Evolutionary conservation across 1,139 yeast species (phyloP).

Genomic region (Yamadazyma blattariae): DNA sequence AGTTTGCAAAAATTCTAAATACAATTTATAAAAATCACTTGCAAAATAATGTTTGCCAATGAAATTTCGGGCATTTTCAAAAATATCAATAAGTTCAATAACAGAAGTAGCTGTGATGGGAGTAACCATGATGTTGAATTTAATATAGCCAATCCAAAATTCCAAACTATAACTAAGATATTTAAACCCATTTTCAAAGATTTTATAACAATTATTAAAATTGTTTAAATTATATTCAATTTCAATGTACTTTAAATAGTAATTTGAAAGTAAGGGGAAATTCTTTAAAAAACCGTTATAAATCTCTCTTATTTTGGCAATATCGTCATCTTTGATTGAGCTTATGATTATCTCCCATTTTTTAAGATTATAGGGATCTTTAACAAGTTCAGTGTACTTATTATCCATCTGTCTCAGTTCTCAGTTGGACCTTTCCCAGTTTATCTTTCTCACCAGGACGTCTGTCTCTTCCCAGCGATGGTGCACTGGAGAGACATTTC

Average conservation of each 20-base stretch:
- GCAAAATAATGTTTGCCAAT: conserved; percentile 76
- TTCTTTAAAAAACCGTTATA: conserved; percentile 56
- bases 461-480: no score
- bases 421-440: no score
- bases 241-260: conserved; percentile 76
- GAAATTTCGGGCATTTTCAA: conserved; percentile 57
- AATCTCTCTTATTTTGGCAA: conserved; percentile 44
- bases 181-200: conserved; percentile 55
- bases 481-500: no score
- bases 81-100: conserved; percentile 33
- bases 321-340: conserved; percentile 16
- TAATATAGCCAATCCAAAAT: conserved; percentile 71
- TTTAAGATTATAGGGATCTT: conserved; percentile 43
- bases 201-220: conserved; percentile 42
- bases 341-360: conserved; percentile 45
- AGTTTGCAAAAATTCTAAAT: conserved; percentile 52
- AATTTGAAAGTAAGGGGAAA: conserved; percentile 72
- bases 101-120: conserved; percentile 13
- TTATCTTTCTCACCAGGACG: no score
- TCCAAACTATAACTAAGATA: conserved; percentile 56
- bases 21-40: conserved; percentile 73
- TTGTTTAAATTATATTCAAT: conserved; percentile 62
- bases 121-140: conserved; percentile 48
- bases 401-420: no score
- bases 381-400: conserved; percentile 23